These are phyloP conservation scores for Hevea brasiliensis DNA, from an alignment of 345 rosid genomes.

Conservation along the genomic window DNA sequence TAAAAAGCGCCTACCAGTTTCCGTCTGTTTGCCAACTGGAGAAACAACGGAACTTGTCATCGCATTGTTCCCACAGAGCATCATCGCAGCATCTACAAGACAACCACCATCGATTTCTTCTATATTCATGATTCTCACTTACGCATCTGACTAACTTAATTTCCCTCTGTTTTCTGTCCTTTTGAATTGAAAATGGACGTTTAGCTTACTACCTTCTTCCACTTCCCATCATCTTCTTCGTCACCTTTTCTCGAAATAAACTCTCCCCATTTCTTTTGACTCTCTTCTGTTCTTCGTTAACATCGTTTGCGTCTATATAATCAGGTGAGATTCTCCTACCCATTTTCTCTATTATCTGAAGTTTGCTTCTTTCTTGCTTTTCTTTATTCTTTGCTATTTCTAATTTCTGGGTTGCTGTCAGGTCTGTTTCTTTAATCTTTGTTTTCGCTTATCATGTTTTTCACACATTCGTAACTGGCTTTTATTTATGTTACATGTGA, in stretches of 20 bases:
- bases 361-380: neutral
- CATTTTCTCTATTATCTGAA: neutral
- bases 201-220: neutral
- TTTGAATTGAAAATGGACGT: neutral
- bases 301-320: constrained; percentile 33
- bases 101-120: constrained; percentile 22
- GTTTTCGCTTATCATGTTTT: neutral
- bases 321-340: constrained; percentile 7
- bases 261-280: constrained; percentile 6
- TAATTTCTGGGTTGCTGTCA: constrained; percentile 28
- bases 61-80: neutral
- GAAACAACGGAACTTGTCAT: constrained; percentile 8
- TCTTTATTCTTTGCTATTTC: constrained; percentile 11
- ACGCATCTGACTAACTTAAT: neutral
- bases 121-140: constrained; percentile 8
- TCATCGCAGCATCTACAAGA: neutral
- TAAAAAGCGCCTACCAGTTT: neutral
- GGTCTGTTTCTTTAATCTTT: constrained; percentile 2
- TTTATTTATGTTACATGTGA: neutral
- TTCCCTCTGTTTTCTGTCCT: neutral
- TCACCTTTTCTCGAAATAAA: constrained; percentile 29
- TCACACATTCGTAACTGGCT: neutral
- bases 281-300: constrained; percentile 30
- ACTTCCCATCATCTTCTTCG: constrained; percentile 42
- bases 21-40: neutral